phyloP scores from a whole-genome alignment of 305 asterid species.

The Nicotiana rustica region DNA sequence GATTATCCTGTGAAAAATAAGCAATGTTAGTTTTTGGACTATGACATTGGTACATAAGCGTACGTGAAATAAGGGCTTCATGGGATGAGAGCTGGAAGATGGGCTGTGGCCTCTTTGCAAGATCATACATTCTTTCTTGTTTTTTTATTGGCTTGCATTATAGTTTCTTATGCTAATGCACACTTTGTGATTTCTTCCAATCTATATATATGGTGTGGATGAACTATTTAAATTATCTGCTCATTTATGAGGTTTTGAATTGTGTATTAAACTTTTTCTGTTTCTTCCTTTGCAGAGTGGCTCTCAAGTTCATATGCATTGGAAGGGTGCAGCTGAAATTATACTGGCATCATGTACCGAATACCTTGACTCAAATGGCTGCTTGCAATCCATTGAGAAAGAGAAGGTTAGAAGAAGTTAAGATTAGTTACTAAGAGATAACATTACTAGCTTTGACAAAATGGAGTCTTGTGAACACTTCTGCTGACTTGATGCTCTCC shows the following conservation, averaged over 20 bases:
- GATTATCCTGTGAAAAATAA: constrained; percentile 17
- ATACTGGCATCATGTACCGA: constrained; percentile 71
- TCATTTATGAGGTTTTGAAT: constrained; percentile 17
- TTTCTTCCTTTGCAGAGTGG: constrained; percentile 59
- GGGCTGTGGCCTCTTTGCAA: constrained; percentile 17
- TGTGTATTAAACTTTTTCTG: constrained; percentile 8
- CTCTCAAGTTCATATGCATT: constrained; percentile 83
- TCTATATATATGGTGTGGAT: background rate
- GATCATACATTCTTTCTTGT: constrained; percentile 21
- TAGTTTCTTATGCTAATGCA: constrained; percentile 21
- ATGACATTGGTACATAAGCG: constrained; percentile 19
- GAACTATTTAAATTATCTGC: constrained; percentile 11
- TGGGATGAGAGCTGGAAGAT: constrained; percentile 15
- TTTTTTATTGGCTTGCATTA: constrained; percentile 8
- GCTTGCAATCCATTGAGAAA: constrained; percentile 61
- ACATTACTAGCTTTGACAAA: constrained; percentile 9
- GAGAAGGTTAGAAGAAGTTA: constrained; percentile 58
- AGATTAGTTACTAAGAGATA: constrained; percentile 14
- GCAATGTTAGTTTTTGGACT: background rate
- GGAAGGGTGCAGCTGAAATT: constrained; percentile 99
- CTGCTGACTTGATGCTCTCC: background rate
- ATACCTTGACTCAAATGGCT: constrained; percentile 69
- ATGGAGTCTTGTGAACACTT: constrained; percentile 30
- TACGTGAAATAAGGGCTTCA: constrained; percentile 6
- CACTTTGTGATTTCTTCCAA: constrained; percentile 10